phyloP scores from a whole-genome alignment of 495 filamentous ascomycete species.

The Collariella sp. region DNA sequence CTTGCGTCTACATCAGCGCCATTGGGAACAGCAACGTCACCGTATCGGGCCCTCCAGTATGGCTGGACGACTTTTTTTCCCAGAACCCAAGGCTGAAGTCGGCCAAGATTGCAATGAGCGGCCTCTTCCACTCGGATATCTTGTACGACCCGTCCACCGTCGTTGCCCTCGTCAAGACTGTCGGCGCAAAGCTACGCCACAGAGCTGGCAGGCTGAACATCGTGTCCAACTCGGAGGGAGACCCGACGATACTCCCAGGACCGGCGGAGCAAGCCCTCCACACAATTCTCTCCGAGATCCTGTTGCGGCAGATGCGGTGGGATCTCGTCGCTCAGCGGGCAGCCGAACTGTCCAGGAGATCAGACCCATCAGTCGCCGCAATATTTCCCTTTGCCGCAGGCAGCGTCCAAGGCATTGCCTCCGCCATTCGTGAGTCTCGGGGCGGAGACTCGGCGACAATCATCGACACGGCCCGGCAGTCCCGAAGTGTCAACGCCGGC shows the following conservation, averaged over 20 bases:
- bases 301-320: neutral
- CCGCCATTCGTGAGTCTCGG: too few relatives aligned
- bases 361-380: neutral
- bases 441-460: slow-evolving; percentile 4
- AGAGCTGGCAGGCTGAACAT: neutral
- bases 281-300: neutral
- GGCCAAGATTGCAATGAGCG: neutral
- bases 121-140: neutral
- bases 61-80: neutral
- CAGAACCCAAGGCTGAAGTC: neutral
- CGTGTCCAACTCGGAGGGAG: neutral
- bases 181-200: neutral
- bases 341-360: neutral
- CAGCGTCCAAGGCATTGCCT: too few relatives aligned
- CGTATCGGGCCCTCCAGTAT: neutral
- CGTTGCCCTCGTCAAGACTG: neutral
- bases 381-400: too few relatives aligned
- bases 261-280: neutral
- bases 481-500: neutral
- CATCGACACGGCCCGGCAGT: slow-evolving; percentile 20
- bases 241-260: neutral
- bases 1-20: neutral
- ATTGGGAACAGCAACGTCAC: neutral
- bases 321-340: neutral
- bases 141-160: neutral